Percentiles rank a stretch among this genome's conserved stretches.
Conservation (phyloP, 495 filamentous ascomycete species). For the Apiosordaria backusii region DNA sequence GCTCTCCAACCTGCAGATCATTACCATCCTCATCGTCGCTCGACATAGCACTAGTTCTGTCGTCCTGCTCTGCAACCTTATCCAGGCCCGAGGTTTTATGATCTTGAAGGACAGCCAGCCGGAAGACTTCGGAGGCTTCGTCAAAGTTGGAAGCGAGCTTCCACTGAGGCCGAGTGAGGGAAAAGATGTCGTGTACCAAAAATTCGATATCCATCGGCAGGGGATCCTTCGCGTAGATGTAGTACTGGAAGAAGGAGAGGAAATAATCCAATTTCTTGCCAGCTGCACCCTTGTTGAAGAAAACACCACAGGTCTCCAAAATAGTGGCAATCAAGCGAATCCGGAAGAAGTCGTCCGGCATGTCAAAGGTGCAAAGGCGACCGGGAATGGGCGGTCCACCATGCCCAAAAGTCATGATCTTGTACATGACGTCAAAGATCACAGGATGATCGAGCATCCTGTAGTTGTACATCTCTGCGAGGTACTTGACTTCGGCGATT, state of each 20-base stretch:
- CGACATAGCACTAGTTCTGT: constrained; percentile 58
- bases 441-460: constrained; percentile 94
- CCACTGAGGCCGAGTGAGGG: constrained; percentile 83
- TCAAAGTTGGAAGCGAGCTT: constrained; percentile 74
- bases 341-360: constrained; percentile 93
- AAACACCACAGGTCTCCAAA: constrained; percentile 93
- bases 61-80: constrained; percentile 63
- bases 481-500: constrained; percentile 92
- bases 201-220: constrained; percentile 98
- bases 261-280: constrained; percentile 99
- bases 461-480: constrained; percentile 97
- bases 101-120: constrained; percentile 81
- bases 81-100: constrained; percentile 74
- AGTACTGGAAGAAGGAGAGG: constrained; percentile 96
- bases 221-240: constrained; percentile 88
- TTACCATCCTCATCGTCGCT: constrained; percentile 66
- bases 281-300: constrained; percentile 87
- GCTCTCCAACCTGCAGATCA: constrained; percentile 33
- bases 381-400: constrained; percentile 78
- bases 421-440: constrained; percentile 93
- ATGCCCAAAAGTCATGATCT: constrained; percentile 88
- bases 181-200: constrained; percentile 88
- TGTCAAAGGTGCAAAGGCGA: constrained; percentile 68
- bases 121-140: constrained; percentile 80
- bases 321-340: constrained; percentile 84